phyloP scores from a whole-genome alignment of 148 eudicot genomes.

The Silene uniflora region DNA sequence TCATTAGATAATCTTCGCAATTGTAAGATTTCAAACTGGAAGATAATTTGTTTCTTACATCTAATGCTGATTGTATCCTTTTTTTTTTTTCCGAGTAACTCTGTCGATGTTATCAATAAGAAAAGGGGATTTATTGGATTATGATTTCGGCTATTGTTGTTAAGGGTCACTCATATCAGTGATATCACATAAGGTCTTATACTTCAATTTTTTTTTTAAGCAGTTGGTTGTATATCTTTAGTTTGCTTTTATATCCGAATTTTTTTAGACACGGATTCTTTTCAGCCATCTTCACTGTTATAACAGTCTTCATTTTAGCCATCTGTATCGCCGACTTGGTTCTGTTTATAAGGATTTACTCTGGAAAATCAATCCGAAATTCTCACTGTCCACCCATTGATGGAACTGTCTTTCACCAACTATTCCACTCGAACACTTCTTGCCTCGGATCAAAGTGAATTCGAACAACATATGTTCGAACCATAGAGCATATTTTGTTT shows the following conservation, averaged over 20 bases:
- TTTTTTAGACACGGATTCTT: not conserved
- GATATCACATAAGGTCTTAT: no score
- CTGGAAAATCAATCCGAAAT: constrained; percentile 49
- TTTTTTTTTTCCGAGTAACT: no score
- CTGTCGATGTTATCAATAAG: no score
- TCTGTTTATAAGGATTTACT: constrained; percentile 35
- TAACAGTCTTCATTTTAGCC: constrained; percentile 21
- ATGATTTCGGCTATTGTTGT: no score
- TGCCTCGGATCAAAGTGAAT: constrained; percentile 44
- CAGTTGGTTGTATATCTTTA: no score
- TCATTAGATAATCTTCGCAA: constrained; percentile 6
- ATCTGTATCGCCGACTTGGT: constrained; percentile 25
- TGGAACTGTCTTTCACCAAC: constrained; percentile 56
- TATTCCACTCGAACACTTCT: constrained; percentile 52
- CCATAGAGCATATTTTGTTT: constrained; percentile 69
- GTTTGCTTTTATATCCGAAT: no score
- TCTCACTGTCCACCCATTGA: constrained; percentile 47
- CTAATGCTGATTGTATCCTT: no score
- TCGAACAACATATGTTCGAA: constrained; percentile 60
- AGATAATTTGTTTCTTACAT: no score
- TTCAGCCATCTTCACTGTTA: constrained; percentile 26
- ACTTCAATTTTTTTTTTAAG: no score
- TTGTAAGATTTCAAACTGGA: no score
- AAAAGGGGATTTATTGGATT: no score
- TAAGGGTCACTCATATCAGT: no score